Evolutionary conservation across 2,329 filamentous ascomycete species (phyloP), one percentile per base, ranked within the genome.

Genomic region (Shiraia bambusicola): DNA sequence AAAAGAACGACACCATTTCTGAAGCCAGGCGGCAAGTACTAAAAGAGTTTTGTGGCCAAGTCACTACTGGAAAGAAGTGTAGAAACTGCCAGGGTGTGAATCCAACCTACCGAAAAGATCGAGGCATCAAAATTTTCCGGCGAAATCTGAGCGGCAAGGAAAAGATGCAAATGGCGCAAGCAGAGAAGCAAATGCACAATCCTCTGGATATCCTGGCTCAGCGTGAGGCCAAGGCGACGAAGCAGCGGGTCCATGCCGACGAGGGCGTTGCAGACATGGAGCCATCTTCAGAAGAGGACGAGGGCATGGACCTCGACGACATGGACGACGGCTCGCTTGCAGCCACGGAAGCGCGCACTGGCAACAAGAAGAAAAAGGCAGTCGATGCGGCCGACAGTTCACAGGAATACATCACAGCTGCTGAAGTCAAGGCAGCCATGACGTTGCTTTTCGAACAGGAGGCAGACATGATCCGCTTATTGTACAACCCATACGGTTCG

Each of bases 101-200:
- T 38, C 91, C 90, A 9, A 76, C 77, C 2, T 97, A 88, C 69
- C 84, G 92, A 56, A 96, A 95, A 67, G 92, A 98, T 60, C 80
- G 86, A 30, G 93, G 83, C 59, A 86, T 91, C 63, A 98, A 97
- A 69, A 90, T 98, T 39, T 98, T 97, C 69, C 85, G 92, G 64
- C 93, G 87, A 63, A 76, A 86, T 2, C 72, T 96, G 42, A 80
- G 78, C 33, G 70, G 78, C 33, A 95, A 94, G 67, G 83, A 93
- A 26, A 82, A 83, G 64, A 79, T 82, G 29, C 83, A 85, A 48
- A 95, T 95, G 86, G 78, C 83, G 3, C 82, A 87, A 54, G 69
- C 70, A 34, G 79, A 82, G 40, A 80, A 90, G 63, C 84, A 83
- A 56, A 75, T 81, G 26, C 77, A 79, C 37, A 88, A 93, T 62